These are phyloP conservation scores for Termitomyces sp. DNA, from an alignment of 768 basidiomycete genomes.

Conservation along the genomic window DNA sequence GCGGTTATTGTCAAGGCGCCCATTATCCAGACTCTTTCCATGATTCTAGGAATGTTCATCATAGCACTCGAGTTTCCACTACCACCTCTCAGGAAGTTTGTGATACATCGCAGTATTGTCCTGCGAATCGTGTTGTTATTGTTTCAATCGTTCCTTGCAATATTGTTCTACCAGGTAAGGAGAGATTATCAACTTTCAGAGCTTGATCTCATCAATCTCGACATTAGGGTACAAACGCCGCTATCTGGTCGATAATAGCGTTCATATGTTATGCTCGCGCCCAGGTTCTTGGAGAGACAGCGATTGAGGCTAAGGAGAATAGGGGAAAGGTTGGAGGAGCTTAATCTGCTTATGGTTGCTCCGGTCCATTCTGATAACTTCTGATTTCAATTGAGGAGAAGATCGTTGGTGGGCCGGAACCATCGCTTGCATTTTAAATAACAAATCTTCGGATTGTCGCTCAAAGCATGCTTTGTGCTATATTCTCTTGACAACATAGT, in stretches of 20 bases:
- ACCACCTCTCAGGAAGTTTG: slow-evolving; percentile 45
- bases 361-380: background rate
- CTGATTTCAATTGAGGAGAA: background rate
- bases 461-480: background rate
- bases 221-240: slow-evolving; percentile 76
- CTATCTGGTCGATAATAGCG: slow-evolving; percentile 75
- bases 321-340: slow-evolving; percentile 52
- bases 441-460: background rate
- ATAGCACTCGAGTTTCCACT: slow-evolving; percentile 71
- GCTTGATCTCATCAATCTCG: background rate
- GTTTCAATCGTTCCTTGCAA: slow-evolving; percentile 54
- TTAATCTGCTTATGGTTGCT: slow-evolving; percentile 26
- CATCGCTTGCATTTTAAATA: slow-evolving; percentile 16
- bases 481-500: slow-evolving; percentile 6
- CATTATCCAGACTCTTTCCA: slow-evolving; percentile 62
- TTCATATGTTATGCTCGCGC: slow-evolving; percentile 63
- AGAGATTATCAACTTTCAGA: background rate
- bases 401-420: slow-evolving; percentile 22
- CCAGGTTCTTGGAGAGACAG: slow-evolving; percentile 58
- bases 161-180: slow-evolving; percentile 74
- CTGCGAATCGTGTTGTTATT: slow-evolving; percentile 58
- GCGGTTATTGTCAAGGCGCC: slow-evolving; percentile 73
- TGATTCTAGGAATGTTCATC: slow-evolving; percentile 53
- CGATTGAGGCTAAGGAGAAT: slow-evolving; percentile 60
- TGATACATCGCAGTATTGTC: slow-evolving; percentile 61